Percentiles rank a stretch among this genome's conserved stretches.
Conservation (phyloP, 192 early-diverging fungal species). For the Coemansia sp. region DNA sequence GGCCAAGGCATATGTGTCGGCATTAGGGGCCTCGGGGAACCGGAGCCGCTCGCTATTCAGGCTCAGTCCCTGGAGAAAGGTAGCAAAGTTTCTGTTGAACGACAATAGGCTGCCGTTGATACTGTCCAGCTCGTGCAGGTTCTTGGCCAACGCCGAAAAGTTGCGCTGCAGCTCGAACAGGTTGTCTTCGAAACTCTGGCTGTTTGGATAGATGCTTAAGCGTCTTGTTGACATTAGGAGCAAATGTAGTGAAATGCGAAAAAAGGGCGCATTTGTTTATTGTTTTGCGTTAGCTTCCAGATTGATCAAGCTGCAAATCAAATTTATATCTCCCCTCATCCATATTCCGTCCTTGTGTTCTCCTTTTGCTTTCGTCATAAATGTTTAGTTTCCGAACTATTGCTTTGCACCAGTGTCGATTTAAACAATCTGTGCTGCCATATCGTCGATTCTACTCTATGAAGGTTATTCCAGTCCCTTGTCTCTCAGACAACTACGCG, state of each 20-base stretch:
- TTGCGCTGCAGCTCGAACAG: conserved; percentile 48
- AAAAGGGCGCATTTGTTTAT: too few relatives aligned
- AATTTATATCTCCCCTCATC: too few relatives aligned
- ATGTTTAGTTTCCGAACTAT: too few relatives aligned
- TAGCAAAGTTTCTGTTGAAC: conserved; percentile 50
- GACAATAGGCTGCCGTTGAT: conserved; percentile 45
- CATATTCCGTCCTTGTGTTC: background rate
- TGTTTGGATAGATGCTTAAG: conserved; percentile 49
- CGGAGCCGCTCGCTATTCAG: conserved; percentile 48
- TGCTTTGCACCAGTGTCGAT: background rate
- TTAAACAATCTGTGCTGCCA: background rate
- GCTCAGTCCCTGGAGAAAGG: conserved; percentile 41
- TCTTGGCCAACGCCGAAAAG: conserved; percentile 28
- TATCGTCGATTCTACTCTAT: conserved; percentile 16
- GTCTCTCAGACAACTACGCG: conserved; percentile 83
- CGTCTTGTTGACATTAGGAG: conserved; percentile 40
- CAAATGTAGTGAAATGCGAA: background rate
- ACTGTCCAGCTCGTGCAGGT: conserved; percentile 37
- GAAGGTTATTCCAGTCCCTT: conserved; percentile 47
- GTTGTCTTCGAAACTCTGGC: conserved; percentile 45
- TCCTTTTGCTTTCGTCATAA: too few relatives aligned
- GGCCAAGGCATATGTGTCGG: conserved; percentile 29
- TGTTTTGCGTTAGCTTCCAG: background rate
- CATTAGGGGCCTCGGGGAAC: conserved; percentile 44
- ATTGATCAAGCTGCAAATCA: too few relatives aligned